Base-by-base conservation (phyloP, 2,329 filamentous ascomycete species). In the Hymenoscyphus fructigenus region DNA sequence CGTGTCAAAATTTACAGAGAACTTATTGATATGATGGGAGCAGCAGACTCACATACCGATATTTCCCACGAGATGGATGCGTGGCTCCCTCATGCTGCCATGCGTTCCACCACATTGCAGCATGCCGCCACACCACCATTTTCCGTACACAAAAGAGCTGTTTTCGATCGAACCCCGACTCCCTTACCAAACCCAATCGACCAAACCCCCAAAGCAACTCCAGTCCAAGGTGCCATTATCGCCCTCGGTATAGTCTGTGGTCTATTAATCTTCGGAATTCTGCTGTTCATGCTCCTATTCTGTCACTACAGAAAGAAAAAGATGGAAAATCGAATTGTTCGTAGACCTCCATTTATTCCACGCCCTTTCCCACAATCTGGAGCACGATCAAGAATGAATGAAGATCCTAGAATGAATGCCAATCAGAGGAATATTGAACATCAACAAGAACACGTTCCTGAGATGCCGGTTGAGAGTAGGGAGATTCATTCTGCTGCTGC, bases 171-270 rank as follows among this genome's bases (percentile, higher is more conserved):
- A 56, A 23, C n/a, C 3, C 9, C 44, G 23, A 50, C n/a, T 20
- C n/a, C 44, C 1, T n/a, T 20, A 23, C n/a, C n/a, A 20, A 50
- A 20, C 9, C 44, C 20, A 20, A 5, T 20, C 44, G n/a, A 50
- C 12, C n/a, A 20, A n/a, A 50, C 9, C 20, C 17, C 20, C 59
- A 28, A 55, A 10, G 26, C 62, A 17, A 55, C 60, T 15, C 50
- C 63, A 14, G 44, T 15, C 17, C 61, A 66, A 61, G 64, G 59
- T 15, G 66, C 61, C 9, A 64, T 66, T 14, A 66, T 66, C 26
- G 61, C 61, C 9, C 60, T 66, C 6, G 57, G 61, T n/a, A 60
- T 66, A 10, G 55, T 66, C 20, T 66, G 59, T 12, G 61, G 61
- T 9, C 57, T 66, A 6, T 47, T 64, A 15, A 29, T 64, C n/a